Base-by-base conservation (phyloP, 2,329 filamentous ascomycete species). In the Peltaster fructicola region DNA sequence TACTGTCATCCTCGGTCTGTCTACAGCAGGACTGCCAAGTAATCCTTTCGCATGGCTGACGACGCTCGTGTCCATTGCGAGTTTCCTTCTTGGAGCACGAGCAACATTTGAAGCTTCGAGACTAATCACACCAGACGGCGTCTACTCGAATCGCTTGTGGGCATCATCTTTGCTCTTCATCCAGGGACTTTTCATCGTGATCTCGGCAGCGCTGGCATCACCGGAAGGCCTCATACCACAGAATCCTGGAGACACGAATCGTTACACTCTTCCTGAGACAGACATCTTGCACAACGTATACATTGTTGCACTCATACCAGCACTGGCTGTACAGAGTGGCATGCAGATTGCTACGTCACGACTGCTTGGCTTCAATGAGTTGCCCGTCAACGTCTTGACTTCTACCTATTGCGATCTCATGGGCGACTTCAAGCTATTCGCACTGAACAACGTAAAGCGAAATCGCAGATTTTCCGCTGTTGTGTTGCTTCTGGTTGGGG, bases 1-100 rank as follows among this genome's bases (percentile, higher is more conserved):
- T 46, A 72, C 68, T 7, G 61, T 73, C 37, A 70, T 72, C 47
- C 54, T 73, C 18, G 66, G 63, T 10, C 61, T 73, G 12, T 66
- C 65, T 27, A 60, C 64, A 8, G 59, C 65, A 3, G 47, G 48
- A 15, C 62, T 67, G 22, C 65, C 52, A 11, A 51, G 51, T 9
- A 48, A 63, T 30, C 61, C 62, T 3, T 53, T 53, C 27, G 64
- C 59, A 27, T 68, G 59, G 63, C 48, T 61, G 25, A 62, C 57
- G 30, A 62, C 61, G 3, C 50, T 63, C 11, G 48, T 57, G 31
- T 69, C 66, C 26, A 63, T 68, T 33, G 44, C 39, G 29, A 53
- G 56, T 33, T 69, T 69, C 48, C 52, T 65, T 31, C 27, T 57
- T 15, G 67, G 66, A 17, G 66, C 61, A 26, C 57, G 63, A 37